These are phyloP conservation scores for Pyricularia pennisetigena DNA, from an alignment of 2,329 filamentous ascomycete genomes.

Conservation along the genomic window DNA sequence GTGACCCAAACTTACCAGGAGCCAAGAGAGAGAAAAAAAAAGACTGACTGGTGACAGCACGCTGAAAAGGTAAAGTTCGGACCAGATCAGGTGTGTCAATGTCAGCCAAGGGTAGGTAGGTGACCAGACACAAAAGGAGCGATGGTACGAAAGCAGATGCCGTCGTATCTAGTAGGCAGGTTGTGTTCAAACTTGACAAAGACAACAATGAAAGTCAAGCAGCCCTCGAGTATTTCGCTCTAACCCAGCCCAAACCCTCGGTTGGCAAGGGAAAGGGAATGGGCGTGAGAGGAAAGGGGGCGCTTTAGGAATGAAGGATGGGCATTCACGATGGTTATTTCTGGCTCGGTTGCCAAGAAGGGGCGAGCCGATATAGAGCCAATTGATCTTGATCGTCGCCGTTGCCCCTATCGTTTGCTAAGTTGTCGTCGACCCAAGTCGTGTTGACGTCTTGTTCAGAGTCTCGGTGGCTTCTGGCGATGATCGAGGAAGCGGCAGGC, in stretches of 20 bases:
- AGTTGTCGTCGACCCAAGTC: not conserved
- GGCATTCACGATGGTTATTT: not conserved
- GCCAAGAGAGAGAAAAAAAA: not conserved
- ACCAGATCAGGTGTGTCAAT: not conserved
- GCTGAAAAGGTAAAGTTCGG: not conserved
- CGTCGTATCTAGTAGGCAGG: not conserved
- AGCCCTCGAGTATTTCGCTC: not conserved
- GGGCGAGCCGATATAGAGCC: not conserved
- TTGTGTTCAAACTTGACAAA: not conserved
- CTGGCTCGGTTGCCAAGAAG: not conserved
- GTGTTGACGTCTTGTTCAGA: not conserved
- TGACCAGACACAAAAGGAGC: not conserved
- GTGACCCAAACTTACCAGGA: not conserved
- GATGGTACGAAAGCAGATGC: not conserved
- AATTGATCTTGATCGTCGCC: not conserved
- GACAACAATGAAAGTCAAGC: not conserved
- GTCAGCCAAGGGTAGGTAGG: not conserved
- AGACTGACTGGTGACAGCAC: not conserved
- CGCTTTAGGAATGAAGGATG: not conserved
- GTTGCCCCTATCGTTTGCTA: not conserved
- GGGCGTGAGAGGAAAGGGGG: not conserved
- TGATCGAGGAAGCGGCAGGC: not conserved
- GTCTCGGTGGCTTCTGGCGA: not conserved
- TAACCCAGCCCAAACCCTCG: not conserved
- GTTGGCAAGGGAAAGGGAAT: not conserved